Evolutionary conservation across 345 rosid species (phyloP), one percentile per base, ranked within the genome.

Genomic region (Mallotus nudiflorus): DNA sequence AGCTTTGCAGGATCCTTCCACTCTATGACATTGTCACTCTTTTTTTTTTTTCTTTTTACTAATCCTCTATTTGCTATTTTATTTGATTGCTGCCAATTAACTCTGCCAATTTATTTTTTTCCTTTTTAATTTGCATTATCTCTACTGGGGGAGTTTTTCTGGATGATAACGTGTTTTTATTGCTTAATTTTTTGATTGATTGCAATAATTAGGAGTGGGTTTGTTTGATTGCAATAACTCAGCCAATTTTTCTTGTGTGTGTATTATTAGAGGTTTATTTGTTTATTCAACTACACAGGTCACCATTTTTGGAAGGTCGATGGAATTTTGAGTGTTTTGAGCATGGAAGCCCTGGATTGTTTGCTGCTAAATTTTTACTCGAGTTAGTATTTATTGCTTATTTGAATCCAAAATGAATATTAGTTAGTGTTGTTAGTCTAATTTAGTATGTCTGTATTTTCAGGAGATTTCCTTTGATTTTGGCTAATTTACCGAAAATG

Each of bases 301-400:
- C 97, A 44, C 97, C 97, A n/a, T 90, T 67, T 81, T 80, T 95
- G 54, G 92, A 95, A 82, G 97, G 97, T 20, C 83, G 82, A 28
- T 95, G 99, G 99, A 90, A 83, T 68, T 90, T 95, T 25, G 96
- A 91, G 80, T 95, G 99, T 97, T 90, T 95, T 80, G 97, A 92
- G 0, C 78, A 86, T 48, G 91, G 97, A 70, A 89, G 78, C 71
- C 90, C 90, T 18, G 96, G 92, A 54, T 77, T 91, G 31, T 84
- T 81, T 63, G 88, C 92, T 78, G 93, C 90, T 71, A 83, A 73
- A 66, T 75, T 91, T 75, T 75, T 90, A 49, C 86, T 85, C 3
- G 89, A 87, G 98, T 94, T 27, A 85, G 87, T 83, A 28, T 27
- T 56, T 27, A 51, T 62, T 73, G n/a, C n/a, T n/a, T n/a, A n/a